A percentile compares a stretch with the other conserved stretches of the same genome.
These are phyloP conservation scores for Myxozyma neotropica DNA, from an alignment of 805 yeast genomes.

Conservation along the genomic window DNA sequence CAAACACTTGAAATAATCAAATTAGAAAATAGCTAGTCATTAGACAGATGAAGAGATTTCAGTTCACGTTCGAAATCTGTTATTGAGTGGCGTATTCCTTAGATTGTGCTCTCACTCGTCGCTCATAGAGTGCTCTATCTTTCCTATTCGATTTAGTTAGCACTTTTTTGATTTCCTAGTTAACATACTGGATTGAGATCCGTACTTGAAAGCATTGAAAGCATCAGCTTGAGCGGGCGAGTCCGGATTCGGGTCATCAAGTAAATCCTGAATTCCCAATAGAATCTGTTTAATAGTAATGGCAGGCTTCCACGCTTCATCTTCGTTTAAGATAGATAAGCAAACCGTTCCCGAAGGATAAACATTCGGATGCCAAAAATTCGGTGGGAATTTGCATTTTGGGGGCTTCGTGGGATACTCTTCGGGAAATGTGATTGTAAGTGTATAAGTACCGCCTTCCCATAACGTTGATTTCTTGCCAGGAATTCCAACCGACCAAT, in stretches of 20 bases:
- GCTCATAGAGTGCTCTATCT: conserved; percentile 69
- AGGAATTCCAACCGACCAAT: conserved; percentile 95
- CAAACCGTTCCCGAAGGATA: conserved; percentile 98
- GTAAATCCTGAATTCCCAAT: conserved; percentile 87
- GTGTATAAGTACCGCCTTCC: conserved; percentile 88
- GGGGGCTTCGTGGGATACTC: conserved; percentile 98
- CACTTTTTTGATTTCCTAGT: neutral
- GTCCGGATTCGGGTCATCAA: conserved; percentile 87
- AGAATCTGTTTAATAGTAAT: conserved; percentile 81
- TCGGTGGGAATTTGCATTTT: conserved; percentile 83
- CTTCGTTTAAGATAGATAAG: conserved; percentile 87
- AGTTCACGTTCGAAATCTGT: too few relatives aligned
- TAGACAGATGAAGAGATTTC: too few relatives aligned
- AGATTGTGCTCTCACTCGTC: conserved; percentile 80
- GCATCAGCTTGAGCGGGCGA: conserved; percentile 99
- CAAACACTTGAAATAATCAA: neutral
- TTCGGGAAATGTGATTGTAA: conserved; percentile 75
- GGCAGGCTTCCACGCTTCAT: conserved; percentile 98
- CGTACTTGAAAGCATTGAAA: conserved; percentile 62
- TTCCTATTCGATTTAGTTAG: conserved; percentile 45
- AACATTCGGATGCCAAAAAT: conserved; percentile 95
- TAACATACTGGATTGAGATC: neutral
- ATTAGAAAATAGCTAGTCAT: neutral
- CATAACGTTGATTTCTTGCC: conserved; percentile 86
- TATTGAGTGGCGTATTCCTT: conserved; percentile 55